Base-by-base conservation (phyloP, 225 moss, liverwort and hornwort species). In the Anthoceros angustus region DNA sequence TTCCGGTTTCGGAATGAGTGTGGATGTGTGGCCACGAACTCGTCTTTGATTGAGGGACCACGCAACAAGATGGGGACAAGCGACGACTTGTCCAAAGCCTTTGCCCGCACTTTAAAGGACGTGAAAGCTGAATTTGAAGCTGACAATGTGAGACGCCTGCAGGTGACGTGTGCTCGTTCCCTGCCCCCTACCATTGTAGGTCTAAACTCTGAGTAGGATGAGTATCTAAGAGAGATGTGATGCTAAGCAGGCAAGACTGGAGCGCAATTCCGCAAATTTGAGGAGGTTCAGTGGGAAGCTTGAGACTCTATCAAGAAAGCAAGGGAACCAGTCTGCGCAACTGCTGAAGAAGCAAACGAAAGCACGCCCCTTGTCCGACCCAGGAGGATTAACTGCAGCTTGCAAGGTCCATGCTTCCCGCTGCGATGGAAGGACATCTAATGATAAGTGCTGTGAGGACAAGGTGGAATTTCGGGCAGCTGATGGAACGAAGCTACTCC, bases 91-190 rank as follows among this genome's bases (percentile, higher is more conserved):
- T 18, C 18, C 18, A 55, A 20, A 23, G 55, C 55, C n/a, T 55
- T 55, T 55, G 55, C 55, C 55, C 55, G 23, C 55, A 55, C 55
- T 20, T 55, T 55, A 20, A 23, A 55, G 18, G 55, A 55, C 14
- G 55, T 23, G n/a, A 18, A 55, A 55, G 18, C 55, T 55, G 55
- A 55, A 55, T 55, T 55, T 15, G n/a, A 55, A 55, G 55, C 55
- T 55, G 55, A 55, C 7, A 55, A 7, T 55, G 55, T 55, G 55
- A 55, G n/a, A 55, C 8, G n/a, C 55, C 55, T 55, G 55, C 55
- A 55, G 55, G 55, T 55, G 55, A 55, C n/a, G 23, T 20, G 6
- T 20, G 7, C 23, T 55, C 16, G n/a, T 55, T 55, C n/a, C 55
- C 23, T 55, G 12, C 12, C n/a, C 14, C 55, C 55, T 55, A 23